These are phyloP conservation scores for Epichloe gansuensis DNA, from an alignment of 2,329 filamentous ascomycete species.

Conservation along the genomic window DNA sequence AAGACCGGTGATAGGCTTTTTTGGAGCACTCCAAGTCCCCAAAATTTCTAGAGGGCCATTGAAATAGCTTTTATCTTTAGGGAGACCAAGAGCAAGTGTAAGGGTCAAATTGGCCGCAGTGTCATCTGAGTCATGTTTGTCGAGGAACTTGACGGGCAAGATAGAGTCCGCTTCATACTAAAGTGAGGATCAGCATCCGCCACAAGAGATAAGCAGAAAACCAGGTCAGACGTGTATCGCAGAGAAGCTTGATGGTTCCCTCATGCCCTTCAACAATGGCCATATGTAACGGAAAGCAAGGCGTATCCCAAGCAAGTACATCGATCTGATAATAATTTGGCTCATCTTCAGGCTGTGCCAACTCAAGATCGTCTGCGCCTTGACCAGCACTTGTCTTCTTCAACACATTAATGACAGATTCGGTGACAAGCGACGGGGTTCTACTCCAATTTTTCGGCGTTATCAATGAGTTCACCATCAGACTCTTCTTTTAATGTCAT, in stretches of 20 bases:
- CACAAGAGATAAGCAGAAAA: neutral
- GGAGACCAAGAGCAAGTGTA: constrained; percentile 53
- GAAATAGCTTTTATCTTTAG: constrained; percentile 46
- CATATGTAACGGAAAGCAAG: constrained; percentile 63
- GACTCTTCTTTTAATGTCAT: constrained; percentile 16
- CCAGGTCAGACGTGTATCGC: constrained; percentile 32
- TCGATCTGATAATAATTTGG: constrained; percentile 75
- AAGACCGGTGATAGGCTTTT: constrained; percentile 29
- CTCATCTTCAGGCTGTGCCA: constrained; percentile 47
- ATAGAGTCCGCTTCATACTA: constrained; percentile 70
- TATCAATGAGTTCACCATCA: constrained; percentile 36
- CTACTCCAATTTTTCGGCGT: constrained; percentile 36
- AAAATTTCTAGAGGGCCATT: constrained; percentile 39
- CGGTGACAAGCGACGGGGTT: constrained; percentile 47
- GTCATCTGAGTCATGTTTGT: constrained; percentile 31
- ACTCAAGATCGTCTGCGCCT: constrained; percentile 27
- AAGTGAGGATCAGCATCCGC: neutral
- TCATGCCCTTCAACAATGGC: constrained; percentile 64
- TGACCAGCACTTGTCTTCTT: constrained; percentile 24
- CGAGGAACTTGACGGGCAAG: constrained; percentile 57
- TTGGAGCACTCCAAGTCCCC: constrained; percentile 35
- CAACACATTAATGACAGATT: constrained; percentile 61
- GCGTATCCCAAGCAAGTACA: constrained; percentile 66
- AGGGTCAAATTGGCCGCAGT: constrained; percentile 55
- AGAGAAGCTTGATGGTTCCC: constrained; percentile 56